A percentile compares a stretch with the other conserved stretches of the same genome.
These are phyloP conservation scores for Venturia oleaginea DNA, from an alignment of 2,329 filamentous ascomycete species.

Conservation along the genomic window DNA sequence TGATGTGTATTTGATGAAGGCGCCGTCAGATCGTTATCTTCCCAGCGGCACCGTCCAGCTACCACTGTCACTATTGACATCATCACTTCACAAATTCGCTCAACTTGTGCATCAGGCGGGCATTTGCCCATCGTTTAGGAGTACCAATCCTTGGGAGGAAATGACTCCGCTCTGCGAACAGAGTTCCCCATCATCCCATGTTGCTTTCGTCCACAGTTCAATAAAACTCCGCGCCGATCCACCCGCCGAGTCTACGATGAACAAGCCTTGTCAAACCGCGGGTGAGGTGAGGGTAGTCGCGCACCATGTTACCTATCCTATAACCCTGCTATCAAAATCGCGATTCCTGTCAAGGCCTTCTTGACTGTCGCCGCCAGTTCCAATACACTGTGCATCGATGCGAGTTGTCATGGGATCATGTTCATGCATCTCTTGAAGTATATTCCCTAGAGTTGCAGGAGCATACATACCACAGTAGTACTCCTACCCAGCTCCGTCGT, in stretches of 20 bases:
- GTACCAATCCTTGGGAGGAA: not conserved
- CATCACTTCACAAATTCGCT: constrained; percentile 1
- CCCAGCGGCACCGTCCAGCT: not conserved
- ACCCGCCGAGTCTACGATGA: not conserved
- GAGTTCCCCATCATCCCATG: not conserved
- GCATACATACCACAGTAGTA: too few species aligned
- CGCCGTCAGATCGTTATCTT: not conserved
- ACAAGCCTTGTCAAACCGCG: not conserved
- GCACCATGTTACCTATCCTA: not conserved
- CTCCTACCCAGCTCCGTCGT: not conserved
- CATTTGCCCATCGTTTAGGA: not conserved
- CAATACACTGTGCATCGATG: not conserved
- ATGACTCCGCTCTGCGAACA: not conserved
- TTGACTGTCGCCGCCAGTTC: not conserved
- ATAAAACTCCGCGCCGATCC: not conserved
- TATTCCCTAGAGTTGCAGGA: not conserved
- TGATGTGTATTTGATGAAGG: too few species aligned
- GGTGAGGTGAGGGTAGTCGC: too few species aligned
- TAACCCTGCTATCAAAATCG: not conserved
- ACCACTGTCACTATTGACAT: not conserved
- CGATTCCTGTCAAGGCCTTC: not conserved
- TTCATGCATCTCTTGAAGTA: not conserved
- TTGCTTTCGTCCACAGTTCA: not conserved
- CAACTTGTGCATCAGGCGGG: not conserved
- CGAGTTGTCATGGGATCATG: not conserved